Base-by-base conservation (phyloP, 345 rosid species). In the Laguncularia racemosa region DNA sequence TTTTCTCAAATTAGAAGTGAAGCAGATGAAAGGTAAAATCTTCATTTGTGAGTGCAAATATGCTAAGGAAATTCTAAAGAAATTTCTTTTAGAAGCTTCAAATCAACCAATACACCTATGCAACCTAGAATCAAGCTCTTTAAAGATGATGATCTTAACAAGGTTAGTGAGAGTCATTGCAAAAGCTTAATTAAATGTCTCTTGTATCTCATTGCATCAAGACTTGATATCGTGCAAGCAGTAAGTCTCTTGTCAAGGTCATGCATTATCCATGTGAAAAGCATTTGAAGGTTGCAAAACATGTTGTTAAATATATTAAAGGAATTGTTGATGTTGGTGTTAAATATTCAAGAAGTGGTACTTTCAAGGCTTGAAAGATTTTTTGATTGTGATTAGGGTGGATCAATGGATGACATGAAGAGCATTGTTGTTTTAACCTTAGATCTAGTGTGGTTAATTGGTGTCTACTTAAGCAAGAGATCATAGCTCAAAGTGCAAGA, bases 31-130 rank as follows among this genome's bases (percentile, higher is more conserved):
- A 46, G 6, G 43, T 38, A 33, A 20, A 14, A 10, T 60, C 4
- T 60, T 60, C 14, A 60, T 60, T n/a, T 21, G 55, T 50, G 48
- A 50, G 26, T 49, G 14, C 13, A 60, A 50, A 19, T 50, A 49
- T 50, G 13, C 38, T 3, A 43, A 60, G 33, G 49, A 60, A 13
- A 40, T 51, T 19, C 8, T 60, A 1, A 51, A 50, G 38, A 60
- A 40, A 23, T 51, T 50, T 33, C 28, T 20, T 6, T 17, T 50
- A 48, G 18, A 38, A 14, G 43, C 18, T 3, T 46, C 4, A 58
- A 46, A 10, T 6, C 19, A 3, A 10, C 20, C 10, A 45, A 14
- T 16, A 60, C 54, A 13, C 55, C 28, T 14, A 28, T 60, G 16
- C 6, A 2, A 14, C 13, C 1, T 4, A 50, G 11, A 1, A 12